phyloP scores from a whole-genome alignment of 164 flowering plant species.

The Piper longum region DNA sequence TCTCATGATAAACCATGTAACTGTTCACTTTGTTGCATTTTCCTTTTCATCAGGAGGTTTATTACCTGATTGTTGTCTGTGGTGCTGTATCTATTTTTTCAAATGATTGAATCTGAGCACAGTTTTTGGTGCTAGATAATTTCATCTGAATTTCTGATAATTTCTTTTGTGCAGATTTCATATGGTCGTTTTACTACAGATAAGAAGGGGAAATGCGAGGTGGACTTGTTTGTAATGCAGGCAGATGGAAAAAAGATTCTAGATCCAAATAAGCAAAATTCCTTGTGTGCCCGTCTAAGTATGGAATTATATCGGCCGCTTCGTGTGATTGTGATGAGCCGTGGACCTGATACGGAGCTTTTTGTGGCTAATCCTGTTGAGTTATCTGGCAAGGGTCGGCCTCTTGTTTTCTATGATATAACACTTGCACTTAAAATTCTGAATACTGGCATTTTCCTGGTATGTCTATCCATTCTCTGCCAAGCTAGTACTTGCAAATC shows the following conservation, averaged over 20 bases:
- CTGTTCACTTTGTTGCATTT: too few relatives aligned
- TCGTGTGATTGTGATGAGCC: conserved; percentile 54
- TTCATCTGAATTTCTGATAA: not conserved
- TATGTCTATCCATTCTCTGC: conserved; percentile 15
- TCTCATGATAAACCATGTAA: too few relatives aligned
- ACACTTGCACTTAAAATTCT: conserved; percentile 81
- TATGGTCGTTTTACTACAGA: conserved; percentile 65
- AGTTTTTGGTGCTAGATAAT: too few relatives aligned
- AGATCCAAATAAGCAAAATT: conserved; percentile 55
- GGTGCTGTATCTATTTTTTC: too few relatives aligned
- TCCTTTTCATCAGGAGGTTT: too few relatives aligned
- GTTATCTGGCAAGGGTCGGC: conserved; percentile 83
- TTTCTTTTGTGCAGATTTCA: conserved; percentile 38
- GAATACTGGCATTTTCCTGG: conserved; percentile 61
- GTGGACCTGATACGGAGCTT: conserved; percentile 85
- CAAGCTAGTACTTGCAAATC: not conserved
- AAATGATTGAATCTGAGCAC: too few relatives aligned
- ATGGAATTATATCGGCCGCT: conserved; percentile 66
- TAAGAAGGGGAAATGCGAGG: conserved; percentile 45
- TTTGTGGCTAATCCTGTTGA: conserved; percentile 87
- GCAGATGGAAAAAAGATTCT: conserved; percentile 80
- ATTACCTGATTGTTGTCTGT: too few relatives aligned
- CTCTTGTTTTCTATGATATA: conserved; percentile 74
- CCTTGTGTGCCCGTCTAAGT: conserved; percentile 43
- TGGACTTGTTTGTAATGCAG: conserved; percentile 78